Base-by-base conservation (phyloP, 202 grass and related monocot species). In the Carex sylvatica region DNA sequence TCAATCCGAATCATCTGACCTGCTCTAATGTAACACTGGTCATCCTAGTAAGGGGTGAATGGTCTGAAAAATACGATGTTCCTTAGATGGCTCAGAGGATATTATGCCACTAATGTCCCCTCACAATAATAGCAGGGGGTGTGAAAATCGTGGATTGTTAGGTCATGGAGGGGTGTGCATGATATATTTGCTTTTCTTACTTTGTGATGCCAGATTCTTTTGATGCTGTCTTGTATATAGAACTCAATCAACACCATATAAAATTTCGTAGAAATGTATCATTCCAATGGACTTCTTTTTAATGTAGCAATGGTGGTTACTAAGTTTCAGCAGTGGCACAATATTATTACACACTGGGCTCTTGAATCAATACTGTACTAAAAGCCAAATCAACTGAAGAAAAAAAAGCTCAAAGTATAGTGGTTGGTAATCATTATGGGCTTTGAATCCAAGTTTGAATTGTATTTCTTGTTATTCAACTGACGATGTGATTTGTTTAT, bases 401-500 rank as follows among this genome's bases (percentile, higher is more conserved):
- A 28, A 30, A 12, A 78, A 5, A 9, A 81, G 8, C 20, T 55
- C 44, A 35, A 56, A 78, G 11, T 85, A 49, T 65, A 2, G 20
- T 6, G 65, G 42, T 56, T 19, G 61, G 79, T 31, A 42, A 72
- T n/a, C 53, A 2, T 84, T 28, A 24, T 44, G 58, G 46, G 81
- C 69, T 31, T 9, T 54, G 70, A 13, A 36, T 62, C 53, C 35
- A 74, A 61, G 53, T 3, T 51, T 61, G 38, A 51, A 35, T 18
- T 44, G 61, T 88, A 19, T 74, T 76, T 68, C 56, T 72, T 87
- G 73, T 69, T 35, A 63, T 47, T 46, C 61, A 54, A 36, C n/a
- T 70, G 70, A 53, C 53, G 11, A 19, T 19, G 36, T 38, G 12
- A 80, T 65, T 40, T 83, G 15, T 53, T 85, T 59, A 82, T 4